phyloP scores from a whole-genome alignment of 768 basidiomycete genomes.

The Mycena alexandri region DNA sequence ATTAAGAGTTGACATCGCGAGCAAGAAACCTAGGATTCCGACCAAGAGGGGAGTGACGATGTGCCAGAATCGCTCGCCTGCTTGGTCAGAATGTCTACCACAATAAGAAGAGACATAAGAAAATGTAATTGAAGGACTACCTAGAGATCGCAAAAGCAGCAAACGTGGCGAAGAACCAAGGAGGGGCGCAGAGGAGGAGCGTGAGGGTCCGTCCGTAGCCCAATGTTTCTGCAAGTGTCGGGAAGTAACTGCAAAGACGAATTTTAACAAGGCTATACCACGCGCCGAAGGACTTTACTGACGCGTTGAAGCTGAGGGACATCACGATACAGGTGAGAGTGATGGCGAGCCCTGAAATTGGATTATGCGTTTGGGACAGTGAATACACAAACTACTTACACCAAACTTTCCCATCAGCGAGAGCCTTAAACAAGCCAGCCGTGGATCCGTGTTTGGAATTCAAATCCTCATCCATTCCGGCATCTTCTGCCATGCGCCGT shows the following conservation, averaged over 20 bases:
- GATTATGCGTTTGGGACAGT: conserved; percentile 42
- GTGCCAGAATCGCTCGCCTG: conserved; percentile 80
- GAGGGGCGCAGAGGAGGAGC: conserved; percentile 67
- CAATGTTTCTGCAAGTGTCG: conserved; percentile 77
- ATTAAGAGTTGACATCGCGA: conserved; percentile 75
- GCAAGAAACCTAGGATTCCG: conserved; percentile 77
- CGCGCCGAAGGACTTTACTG: neutral
- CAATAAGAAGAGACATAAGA: conserved; percentile 5
- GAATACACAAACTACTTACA: conserved; percentile 52
- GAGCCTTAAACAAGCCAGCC: conserved; percentile 67
- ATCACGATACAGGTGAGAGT: conserved; percentile 57
- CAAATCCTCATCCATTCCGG: conserved; percentile 42
- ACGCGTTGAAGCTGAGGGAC: conserved; percentile 75
- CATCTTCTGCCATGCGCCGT: conserved; percentile 74
- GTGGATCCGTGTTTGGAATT: conserved; percentile 17
- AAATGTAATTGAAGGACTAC: conserved; percentile 45
- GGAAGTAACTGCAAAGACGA: conserved; percentile 63
- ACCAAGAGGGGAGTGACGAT: conserved; percentile 63
- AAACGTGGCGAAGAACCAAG: conserved; percentile 74
- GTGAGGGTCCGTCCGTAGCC: conserved; percentile 75
- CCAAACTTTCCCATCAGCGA: conserved; percentile 83
- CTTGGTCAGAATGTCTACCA: conserved; percentile 76
- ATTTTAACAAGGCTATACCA: neutral
- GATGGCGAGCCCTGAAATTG: conserved; percentile 47
- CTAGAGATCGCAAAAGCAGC: conserved; percentile 66